Conservation (phyloP, 73 alveolate genomes). For the Paramecium tetraurelia region DNA sequence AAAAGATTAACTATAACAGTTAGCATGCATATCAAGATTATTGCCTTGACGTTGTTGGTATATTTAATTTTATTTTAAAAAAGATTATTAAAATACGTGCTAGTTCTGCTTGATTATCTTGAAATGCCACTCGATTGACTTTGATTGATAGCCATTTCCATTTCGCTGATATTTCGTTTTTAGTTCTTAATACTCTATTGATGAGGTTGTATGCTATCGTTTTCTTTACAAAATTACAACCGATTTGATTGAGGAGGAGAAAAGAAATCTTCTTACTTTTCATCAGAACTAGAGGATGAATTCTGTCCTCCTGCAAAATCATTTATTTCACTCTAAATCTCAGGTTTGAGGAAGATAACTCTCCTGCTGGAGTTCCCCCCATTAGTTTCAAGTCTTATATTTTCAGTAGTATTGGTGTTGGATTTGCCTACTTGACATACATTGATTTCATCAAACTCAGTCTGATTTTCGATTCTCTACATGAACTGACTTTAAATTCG, state of each 20-base stretch:
- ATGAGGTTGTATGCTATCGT: neutral
- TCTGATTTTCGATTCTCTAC: neutral
- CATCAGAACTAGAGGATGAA: neutral
- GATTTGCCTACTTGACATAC: neutral
- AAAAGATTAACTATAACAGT: neutral
- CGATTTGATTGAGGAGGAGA: neutral
- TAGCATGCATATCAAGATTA: neutral
- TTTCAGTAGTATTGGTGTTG: neutral
- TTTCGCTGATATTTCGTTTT: neutral
- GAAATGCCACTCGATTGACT: slow-evolving; percentile 10
- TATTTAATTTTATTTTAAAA: neutral
- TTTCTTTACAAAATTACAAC: neutral
- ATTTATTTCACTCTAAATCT: neutral
- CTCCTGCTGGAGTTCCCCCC: neutral
- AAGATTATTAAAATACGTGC: neutral
- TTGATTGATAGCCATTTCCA: slow-evolving; percentile 10
- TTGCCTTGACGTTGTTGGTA: neutral
- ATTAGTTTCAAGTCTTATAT: neutral
- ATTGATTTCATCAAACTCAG: neutral
- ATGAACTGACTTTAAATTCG: neutral
- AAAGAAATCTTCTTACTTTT: neutral
- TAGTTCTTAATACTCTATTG: neutral
- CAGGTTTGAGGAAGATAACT: neutral
- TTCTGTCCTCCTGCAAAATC: neutral
- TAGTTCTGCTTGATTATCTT: slow-evolving; percentile 1